phyloP scores from a whole-genome alignment of 192 early-diverging fungal genomes.

The Linnemannia elongata region DNA sequence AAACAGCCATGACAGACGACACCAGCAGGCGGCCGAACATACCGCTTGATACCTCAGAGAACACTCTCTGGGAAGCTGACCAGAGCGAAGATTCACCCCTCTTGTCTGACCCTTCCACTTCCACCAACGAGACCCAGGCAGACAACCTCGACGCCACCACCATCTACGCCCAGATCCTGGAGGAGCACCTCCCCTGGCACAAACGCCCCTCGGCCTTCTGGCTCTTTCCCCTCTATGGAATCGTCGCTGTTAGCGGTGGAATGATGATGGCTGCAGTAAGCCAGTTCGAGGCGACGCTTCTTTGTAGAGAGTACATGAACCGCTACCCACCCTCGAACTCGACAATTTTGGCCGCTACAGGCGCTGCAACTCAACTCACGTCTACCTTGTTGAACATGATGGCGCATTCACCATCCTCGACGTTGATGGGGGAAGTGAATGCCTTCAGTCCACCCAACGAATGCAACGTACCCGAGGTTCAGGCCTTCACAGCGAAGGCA shows the following conservation, averaged over 20 bases:
- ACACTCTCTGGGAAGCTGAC: slow-evolving; percentile 17
- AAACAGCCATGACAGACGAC: neutral
- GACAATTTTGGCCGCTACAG: neutral
- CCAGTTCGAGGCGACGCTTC: slow-evolving; percentile 28
- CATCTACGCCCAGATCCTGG: slow-evolving; percentile 34
- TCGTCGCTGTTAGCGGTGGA: slow-evolving; percentile 23
- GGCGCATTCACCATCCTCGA: neutral
- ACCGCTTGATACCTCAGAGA: neutral
- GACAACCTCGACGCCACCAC: slow-evolving; percentile 16
- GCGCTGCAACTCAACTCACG: neutral
- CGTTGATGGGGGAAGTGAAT: neutral
- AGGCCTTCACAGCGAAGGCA: slow-evolving; percentile 33
- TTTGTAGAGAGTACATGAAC: slow-evolving; percentile 44
- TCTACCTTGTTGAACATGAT: neutral
- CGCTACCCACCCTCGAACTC: slow-evolving; percentile 22
- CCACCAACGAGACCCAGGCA: neutral
- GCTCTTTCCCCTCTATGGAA: slow-evolving; percentile 28
- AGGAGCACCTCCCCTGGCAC: slow-evolving; percentile 37
- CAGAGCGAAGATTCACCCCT: slow-evolving; percentile 13
- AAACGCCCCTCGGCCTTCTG: slow-evolving; percentile 41
- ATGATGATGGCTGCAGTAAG: slow-evolving; percentile 32
- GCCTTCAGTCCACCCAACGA: neutral
- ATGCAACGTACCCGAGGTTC: slow-evolving; percentile 29
- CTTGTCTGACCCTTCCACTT: neutral
- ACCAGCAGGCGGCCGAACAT: neutral